Base-by-base conservation (phyloP, 805 yeast genomes). In the Spathaspora girioi region DNA sequence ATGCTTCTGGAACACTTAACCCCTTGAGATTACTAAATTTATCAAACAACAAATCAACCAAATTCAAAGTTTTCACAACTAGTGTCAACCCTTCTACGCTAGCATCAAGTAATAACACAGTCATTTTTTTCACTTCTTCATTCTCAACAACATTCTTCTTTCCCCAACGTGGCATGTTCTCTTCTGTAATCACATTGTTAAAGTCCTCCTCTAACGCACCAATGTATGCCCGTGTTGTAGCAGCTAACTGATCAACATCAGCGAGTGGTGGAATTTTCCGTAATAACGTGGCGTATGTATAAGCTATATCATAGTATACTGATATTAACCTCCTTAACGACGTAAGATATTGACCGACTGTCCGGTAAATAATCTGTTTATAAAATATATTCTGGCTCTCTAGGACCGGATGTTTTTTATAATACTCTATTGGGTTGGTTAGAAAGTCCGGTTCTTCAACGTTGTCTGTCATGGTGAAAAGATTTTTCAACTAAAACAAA, bases 211-310 rank as follows among this genome's bases (percentile, higher is more conserved):
- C 79, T 29, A 72, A 54, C 45, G 56, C 59, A 29, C 56, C 44
- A 41, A 70, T 46, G 5, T 54, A 49, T 67, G 71, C 62, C n/a
- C 49, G 17, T 2, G 75, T 69, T 6, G 26, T 52, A 45, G 53
- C 48, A 1, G 75, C 59, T 68, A 71, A 63, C 14, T 49, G 15
- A 2, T 75, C 69, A 48, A 74, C 57, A 57, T 74, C 79, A 43
- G 71, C 77, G 51, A 71, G 73, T 51, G 71, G 60, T 20, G 75
- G 71, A 26, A 74, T 65, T 52, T 74, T 74, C 43, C 61, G 56
- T 26, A 74, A 59, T 42, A 74, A 59, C 14, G 77, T 70, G 47
- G 71, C 59, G 57, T 73, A 74, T 38, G 73, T 73, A 50, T 71
- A 70, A 27, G 73, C 57, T 35, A 71, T 60, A 56, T 74, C 79